Evolutionary conservation across 1,284 basidiomycete species (phyloP).

Genomic region (Gastroboletus turbinatus): DNA sequence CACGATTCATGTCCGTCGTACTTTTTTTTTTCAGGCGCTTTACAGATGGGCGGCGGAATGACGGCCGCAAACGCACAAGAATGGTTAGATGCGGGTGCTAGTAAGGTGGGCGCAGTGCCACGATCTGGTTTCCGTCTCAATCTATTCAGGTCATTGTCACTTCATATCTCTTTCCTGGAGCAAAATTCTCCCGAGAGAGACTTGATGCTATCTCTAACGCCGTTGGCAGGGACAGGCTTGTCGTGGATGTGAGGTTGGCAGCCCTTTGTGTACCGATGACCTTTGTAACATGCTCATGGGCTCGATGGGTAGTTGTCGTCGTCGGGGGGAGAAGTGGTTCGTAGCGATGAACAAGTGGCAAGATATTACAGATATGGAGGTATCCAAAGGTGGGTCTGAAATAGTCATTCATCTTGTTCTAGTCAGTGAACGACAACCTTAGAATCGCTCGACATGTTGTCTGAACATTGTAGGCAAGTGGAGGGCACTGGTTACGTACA

Average conservation of each 20-base stretch:
- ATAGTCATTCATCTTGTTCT: background rate
- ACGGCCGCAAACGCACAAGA: constrained; percentile 74
- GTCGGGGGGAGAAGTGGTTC: constrained; percentile 78
- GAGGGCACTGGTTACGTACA: background rate
- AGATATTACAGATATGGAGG: constrained; percentile 91
- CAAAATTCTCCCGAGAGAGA: constrained; percentile 75
- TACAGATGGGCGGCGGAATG: constrained; percentile 96
- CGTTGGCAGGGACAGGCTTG: constrained; percentile 85
- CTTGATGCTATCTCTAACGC: constrained; percentile 62
- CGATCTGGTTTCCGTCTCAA: constrained; percentile 5
- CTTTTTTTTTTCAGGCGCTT: constrained; percentile 52
- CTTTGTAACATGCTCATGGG: background rate
- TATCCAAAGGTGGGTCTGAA: constrained; percentile 64
- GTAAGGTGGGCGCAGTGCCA: constrained; percentile 62
- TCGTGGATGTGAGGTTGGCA: constrained; percentile 89
- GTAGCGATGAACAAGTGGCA: constrained; percentile 99
- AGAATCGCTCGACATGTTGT: constrained; percentile 73
- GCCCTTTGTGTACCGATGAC: background rate
- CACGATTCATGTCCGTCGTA: constrained; percentile 3
- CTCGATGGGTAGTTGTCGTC: constrained; percentile 73
- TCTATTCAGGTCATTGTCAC: constrained; percentile 87
- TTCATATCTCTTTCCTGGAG: constrained; percentile 88
- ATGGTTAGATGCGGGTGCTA: constrained; percentile 90
- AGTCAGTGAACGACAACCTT: constrained; percentile 1
- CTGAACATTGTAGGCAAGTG: constrained; percentile 74